Conservation (phyloP, 495 filamentous ascomycete species). For the Podospora pseudoanserina region DNA sequence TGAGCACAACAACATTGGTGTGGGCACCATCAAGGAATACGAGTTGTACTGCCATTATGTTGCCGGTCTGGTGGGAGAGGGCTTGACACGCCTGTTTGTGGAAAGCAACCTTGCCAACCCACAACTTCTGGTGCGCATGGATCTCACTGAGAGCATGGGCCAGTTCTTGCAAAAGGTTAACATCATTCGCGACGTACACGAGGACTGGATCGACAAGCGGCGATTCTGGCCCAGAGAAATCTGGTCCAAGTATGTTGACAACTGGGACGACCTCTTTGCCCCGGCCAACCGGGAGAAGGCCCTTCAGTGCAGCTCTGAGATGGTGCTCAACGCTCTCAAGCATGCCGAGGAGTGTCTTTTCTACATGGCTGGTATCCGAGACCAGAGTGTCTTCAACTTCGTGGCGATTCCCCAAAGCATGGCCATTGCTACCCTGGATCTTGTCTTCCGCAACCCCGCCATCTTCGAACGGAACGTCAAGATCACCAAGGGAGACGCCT, state of each 20-base stretch:
- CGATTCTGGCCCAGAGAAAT: conserved; percentile 94
- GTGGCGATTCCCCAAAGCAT: conserved; percentile 96
- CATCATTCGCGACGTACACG: conserved; percentile 92
- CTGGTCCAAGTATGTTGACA: conserved; percentile 88
- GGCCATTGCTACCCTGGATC: conserved; percentile 91
- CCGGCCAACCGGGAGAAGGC: conserved; percentile 75
- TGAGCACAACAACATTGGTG: conserved; percentile 69
- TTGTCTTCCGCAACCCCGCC: conserved; percentile 87
- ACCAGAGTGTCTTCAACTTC: conserved; percentile 99
- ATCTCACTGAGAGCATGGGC: conserved; percentile 92
- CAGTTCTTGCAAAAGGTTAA: conserved; percentile 97
- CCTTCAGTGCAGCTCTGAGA: conserved; percentile 85
- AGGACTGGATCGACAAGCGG: conserved; percentile 81
- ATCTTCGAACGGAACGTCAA: conserved; percentile 90
- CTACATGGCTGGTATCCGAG: conserved; percentile 92
- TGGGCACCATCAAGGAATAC: conserved; percentile 82
- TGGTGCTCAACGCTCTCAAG: conserved; percentile 83
- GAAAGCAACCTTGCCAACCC: conserved; percentile 84
- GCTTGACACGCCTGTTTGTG: conserved; percentile 86
- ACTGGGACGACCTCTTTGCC: conserved; percentile 86
- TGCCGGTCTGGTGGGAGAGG: conserved; percentile 93
- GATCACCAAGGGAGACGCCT: conserved; percentile 93
- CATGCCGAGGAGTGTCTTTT: conserved; percentile 92
- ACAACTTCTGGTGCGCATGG: conserved; percentile 68
- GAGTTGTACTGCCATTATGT: conserved; percentile 97